These are phyloP conservation scores for Cordyceps fumosorosea DNA, from an alignment of 2,329 filamentous ascomycete species.

Conservation along the genomic window DNA sequence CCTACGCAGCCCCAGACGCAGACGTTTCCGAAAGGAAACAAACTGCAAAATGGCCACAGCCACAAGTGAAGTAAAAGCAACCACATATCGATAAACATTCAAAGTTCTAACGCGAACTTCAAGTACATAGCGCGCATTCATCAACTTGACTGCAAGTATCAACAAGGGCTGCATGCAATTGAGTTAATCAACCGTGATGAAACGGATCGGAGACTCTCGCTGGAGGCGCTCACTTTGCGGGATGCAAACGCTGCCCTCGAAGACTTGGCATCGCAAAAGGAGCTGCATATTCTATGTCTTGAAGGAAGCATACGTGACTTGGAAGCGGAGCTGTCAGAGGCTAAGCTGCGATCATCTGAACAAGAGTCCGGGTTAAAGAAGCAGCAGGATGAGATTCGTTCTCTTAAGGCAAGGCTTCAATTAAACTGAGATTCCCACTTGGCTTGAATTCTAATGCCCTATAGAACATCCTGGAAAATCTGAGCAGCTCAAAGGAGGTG, in stretches of 20 bases:
- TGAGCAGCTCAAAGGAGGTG: constrained; percentile 61
- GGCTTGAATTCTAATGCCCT: constrained; percentile 8
- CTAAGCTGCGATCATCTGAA: constrained; percentile 34
- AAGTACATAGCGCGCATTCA: constrained; percentile 42
- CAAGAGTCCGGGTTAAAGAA: constrained; percentile 43
- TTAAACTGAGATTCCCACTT: too few species aligned
- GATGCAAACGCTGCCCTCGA: constrained; percentile 58
- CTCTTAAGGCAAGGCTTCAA: constrained; percentile 37
- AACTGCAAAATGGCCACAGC: constrained; percentile 11
- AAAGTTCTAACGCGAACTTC: neutral
- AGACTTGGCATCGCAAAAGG: neutral
- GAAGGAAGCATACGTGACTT: constrained; percentile 15
- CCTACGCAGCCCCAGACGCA: neutral
- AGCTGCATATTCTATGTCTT: neutral
- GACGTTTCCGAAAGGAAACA: neutral
- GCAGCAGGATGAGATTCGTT: constrained; percentile 42
- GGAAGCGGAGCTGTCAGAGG: constrained; percentile 35
- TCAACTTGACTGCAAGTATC: constrained; percentile 63
- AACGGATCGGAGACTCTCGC: constrained; percentile 59
- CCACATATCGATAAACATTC: neutral
- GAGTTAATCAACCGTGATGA: constrained; percentile 70
- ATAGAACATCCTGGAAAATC: constrained; percentile 64
- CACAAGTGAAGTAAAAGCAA: constrained; percentile 7
- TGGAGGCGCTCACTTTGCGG: constrained; percentile 64
- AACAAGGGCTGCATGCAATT: constrained; percentile 56